Percentiles rank a stretch among this genome's conserved stretches.
phyloP scores from a whole-genome alignment of 169 alveolate genomes.

The Prorocentrum cordatum region DNA sequence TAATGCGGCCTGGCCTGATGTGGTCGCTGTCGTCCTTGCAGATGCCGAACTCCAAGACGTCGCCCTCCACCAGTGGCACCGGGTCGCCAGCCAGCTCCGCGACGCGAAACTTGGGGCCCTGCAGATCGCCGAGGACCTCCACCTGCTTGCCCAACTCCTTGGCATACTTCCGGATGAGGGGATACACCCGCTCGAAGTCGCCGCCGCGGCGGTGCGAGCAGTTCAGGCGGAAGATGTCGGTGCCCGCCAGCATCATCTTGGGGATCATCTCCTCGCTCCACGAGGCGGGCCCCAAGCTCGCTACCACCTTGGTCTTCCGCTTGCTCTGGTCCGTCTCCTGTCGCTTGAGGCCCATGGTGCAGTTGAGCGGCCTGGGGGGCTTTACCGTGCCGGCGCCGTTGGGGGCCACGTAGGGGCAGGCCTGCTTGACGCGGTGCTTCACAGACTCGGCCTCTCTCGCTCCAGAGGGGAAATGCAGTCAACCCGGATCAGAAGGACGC shows the following conservation, averaged over 20 bases:
- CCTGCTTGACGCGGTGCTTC: conserved; percentile 30
- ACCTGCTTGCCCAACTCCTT: conserved; percentile 68
- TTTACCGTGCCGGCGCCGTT: too few relatives aligned
- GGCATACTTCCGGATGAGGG: conserved; percentile 60
- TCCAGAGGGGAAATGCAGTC: too few relatives aligned
- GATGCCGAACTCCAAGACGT: conserved; percentile 56
- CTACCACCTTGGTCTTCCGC: conserved; percentile 29
- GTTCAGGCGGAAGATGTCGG: conserved; percentile 55
- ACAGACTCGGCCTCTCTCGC: too few relatives aligned
- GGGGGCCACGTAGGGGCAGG: conserved; percentile 40
- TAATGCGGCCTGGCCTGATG: conserved; percentile 56
- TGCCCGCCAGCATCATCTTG: conserved; percentile 59
- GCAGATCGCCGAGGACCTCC: conserved; percentile 54
- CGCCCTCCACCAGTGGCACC: conserved; percentile 15
- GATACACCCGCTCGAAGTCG: conserved; percentile 65
- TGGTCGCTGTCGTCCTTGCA: conserved; percentile 50
- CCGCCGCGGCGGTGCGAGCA: conserved; percentile 70
- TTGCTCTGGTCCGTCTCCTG: not conserved
- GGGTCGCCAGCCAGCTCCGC: conserved; percentile 62
- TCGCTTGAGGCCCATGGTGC: too few relatives aligned
- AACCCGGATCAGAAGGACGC: too few relatives aligned
- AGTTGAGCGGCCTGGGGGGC: too few relatives aligned
- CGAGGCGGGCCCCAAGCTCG: conserved; percentile 34
- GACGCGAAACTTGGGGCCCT: conserved; percentile 63
- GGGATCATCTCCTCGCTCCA: conserved; percentile 70